A percentile compares a stretch with the other conserved stretches of the same genome.
Conservation (phyloP, 225 moss, liverwort and hornwort genomes). For the Bryum argenteum region DNA sequence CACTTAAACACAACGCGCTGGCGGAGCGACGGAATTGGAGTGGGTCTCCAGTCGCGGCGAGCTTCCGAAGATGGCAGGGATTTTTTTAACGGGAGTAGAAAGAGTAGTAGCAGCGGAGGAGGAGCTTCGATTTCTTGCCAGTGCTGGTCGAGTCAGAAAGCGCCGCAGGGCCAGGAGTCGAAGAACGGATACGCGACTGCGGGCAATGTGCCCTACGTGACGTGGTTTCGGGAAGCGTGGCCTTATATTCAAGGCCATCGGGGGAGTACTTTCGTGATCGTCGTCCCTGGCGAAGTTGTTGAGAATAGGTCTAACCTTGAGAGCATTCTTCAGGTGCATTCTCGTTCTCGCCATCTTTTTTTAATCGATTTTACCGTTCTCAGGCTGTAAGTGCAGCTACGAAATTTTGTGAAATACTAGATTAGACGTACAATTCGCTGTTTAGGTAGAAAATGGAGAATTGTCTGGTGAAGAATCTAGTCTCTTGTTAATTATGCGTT, state of each 20-base stretch:
- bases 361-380: background rate
- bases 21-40: slow-evolving; percentile 9
- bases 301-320: slow-evolving; percentile 67
- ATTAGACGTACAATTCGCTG: background rate
- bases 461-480: background rate
- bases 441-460: background rate
- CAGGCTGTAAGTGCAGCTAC: no score
- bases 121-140: background rate
- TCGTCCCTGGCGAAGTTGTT: slow-evolving; percentile 84
- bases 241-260: slow-evolving; percentile 91
- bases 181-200: slow-evolving; percentile 30
- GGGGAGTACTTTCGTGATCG: slow-evolving; percentile 79
- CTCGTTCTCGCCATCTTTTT: background rate
- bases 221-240: slow-evolving; percentile 85
- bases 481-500: no score
- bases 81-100: background rate
- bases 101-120: slow-evolving; percentile 18
- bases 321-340: slow-evolving; percentile 71
- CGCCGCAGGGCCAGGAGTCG: slow-evolving; percentile 31
- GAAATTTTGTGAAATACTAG: background rate
- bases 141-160: slow-evolving; percentile 50
- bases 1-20: slow-evolving; percentile 1
- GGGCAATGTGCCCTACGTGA: slow-evolving; percentile 55
- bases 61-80: background rate
- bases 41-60: background rate